Conservation (phyloP, 2,329 filamentous ascomycete species). For the Cucurbitaria berberidis region DNA sequence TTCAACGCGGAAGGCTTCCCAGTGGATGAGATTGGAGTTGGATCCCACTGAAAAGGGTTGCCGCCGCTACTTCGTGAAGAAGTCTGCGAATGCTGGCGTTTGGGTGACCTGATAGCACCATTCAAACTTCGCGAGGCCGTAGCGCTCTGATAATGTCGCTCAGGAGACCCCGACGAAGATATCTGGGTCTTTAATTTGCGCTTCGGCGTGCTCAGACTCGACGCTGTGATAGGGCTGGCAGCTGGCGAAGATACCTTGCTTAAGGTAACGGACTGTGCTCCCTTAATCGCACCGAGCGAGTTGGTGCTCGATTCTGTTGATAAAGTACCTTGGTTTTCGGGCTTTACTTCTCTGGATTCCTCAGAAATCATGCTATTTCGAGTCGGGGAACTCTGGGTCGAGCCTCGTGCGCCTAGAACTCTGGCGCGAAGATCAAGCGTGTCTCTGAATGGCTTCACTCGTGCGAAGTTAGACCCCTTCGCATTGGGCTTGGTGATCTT, state of each 20-base stretch:
- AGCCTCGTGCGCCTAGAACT: constrained; percentile 15
- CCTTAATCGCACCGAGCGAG: constrained; percentile 36
- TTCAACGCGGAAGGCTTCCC: constrained; percentile 53
- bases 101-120: constrained; percentile 40
- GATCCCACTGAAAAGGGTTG: constrained; percentile 56
- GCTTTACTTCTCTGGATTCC: background rate
- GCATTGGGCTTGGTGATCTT: constrained; percentile 46
- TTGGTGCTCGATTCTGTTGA: constrained; percentile 22
- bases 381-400: constrained; percentile 13
- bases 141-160: constrained; percentile 35
- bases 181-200: constrained; percentile 44
- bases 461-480: constrained; percentile 40
- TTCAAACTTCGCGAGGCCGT: constrained; percentile 39
- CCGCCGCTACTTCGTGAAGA: constrained; percentile 54
- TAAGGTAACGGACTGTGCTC: constrained; percentile 43
- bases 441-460: constrained; percentile 38
- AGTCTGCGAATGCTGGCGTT: constrained; percentile 49
- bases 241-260: constrained; percentile 43
- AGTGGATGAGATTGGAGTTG: constrained; percentile 35
- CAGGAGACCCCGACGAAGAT: constrained; percentile 50
- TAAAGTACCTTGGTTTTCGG: background rate
- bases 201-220: constrained; percentile 45
- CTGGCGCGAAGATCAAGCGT: constrained; percentile 29
- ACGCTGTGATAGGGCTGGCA: constrained; percentile 28
- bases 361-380: background rate